Conservation (phyloP, 768 basidiomycete genomes). For the Trametes sanguinea region DNA sequence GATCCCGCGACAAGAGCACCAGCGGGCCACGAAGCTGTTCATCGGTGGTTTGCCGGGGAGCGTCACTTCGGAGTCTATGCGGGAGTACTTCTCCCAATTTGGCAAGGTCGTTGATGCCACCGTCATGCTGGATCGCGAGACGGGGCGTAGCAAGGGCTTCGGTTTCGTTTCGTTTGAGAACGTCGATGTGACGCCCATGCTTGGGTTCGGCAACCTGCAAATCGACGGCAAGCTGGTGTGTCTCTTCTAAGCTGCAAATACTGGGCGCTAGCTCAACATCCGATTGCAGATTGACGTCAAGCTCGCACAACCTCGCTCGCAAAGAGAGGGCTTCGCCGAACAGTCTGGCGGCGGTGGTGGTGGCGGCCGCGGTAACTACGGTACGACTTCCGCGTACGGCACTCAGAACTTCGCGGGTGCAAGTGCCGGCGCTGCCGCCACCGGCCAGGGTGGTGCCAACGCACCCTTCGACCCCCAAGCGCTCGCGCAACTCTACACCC, state of each 20-base stretch:
- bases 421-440: slow-evolving; percentile 26
- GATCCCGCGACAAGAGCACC: slow-evolving; percentile 94
- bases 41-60: slow-evolving; percentile 92
- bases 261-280: not conserved
- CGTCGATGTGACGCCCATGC: slow-evolving; percentile 84
- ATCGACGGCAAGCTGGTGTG: slow-evolving; percentile 94
- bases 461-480: slow-evolving; percentile 87
- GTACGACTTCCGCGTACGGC: slow-evolving; percentile 41
- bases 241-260: slow-evolving; percentile 6
- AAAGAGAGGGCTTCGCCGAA: slow-evolving; percentile 65
- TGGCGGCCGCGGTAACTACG: slow-evolving; percentile 34
- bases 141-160: slow-evolving; percentile 93
- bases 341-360: slow-evolving; percentile 45
- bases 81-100: slow-evolving; percentile 90
- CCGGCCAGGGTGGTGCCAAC: slow-evolving; percentile 18
- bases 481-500: slow-evolving; percentile 89
- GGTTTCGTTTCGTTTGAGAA: slow-evolving; percentile 97
- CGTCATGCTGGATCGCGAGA: slow-evolving; percentile 97
- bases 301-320: slow-evolving; percentile 88
- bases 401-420: slow-evolving; percentile 24
- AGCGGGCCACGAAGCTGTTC: slow-evolving; percentile 91
- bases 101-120: slow-evolving; percentile 97
- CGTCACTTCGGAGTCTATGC: slow-evolving; percentile 93
- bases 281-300: slow-evolving; percentile 88
- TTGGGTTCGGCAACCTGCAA: slow-evolving; percentile 85